Conservation (phyloP, 176 grass and related monocot species). For the Dendrocalamus sinicus region DNA sequence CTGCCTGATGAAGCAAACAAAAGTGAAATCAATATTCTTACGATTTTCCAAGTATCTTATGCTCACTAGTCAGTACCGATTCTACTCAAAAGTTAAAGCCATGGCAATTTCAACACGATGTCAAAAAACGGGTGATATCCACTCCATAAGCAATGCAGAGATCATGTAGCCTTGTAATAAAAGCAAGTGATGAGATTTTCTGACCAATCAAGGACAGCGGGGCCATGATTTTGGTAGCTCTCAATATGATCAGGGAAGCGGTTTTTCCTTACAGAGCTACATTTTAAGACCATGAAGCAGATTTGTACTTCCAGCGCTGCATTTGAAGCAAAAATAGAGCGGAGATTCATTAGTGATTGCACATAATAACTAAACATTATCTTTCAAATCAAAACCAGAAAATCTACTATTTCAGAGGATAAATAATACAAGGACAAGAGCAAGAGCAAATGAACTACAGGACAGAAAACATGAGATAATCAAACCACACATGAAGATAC, state of each 20-base stretch:
- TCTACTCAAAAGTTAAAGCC: not conserved
- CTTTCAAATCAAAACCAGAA: not conserved
- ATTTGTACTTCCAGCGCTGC: conserved; percentile 5
- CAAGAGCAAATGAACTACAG: conserved; percentile 2
- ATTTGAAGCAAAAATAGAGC: conserved; percentile 22
- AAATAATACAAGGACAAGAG: conserved; percentile 8
- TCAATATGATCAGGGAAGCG: not conserved
- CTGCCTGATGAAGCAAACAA: conserved; percentile 22
- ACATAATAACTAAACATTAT: not conserved
- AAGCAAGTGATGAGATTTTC: not conserved
- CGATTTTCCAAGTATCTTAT: not conserved
- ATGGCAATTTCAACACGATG: not conserved
- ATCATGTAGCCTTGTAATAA: not conserved
- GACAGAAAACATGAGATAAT: conserved; percentile 8
- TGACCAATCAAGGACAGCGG: not conserved
- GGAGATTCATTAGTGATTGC: not conserved
- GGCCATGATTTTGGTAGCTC: not conserved
- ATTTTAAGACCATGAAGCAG: not conserved
- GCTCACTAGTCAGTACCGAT: not conserved
- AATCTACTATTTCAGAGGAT: not conserved
- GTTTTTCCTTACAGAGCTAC: not conserved
- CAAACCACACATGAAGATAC: not conserved
- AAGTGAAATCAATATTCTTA: conserved; percentile 7
- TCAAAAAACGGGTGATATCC: not conserved
- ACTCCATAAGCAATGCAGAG: not conserved